Evolutionary conservation across 345 rosid species (phyloP).

Genomic region (Turnera subulata): DNA sequence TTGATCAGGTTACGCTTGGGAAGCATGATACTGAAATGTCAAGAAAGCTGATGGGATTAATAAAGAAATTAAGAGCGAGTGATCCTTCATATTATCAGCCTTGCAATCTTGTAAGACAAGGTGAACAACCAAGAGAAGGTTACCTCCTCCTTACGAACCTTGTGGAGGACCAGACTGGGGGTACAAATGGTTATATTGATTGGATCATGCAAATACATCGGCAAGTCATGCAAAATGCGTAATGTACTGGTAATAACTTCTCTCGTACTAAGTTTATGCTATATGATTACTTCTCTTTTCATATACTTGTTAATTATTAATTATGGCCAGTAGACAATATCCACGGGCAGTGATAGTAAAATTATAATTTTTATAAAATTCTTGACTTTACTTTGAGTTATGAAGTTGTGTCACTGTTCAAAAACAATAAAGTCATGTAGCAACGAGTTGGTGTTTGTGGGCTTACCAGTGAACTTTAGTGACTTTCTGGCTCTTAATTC

Average conservation of each 20-base stretch:
- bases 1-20: slow-evolving; percentile 55
- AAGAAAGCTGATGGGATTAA: slow-evolving; percentile 57
- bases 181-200: slow-evolving; percentile 68
- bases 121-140: slow-evolving; percentile 98
- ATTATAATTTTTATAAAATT: too few species aligned
- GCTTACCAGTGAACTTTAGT: too few species aligned
- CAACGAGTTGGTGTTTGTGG: too few species aligned
- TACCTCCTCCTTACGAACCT: slow-evolving; percentile 72
- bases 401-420: too few species aligned
- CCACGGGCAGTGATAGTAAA: neutral
- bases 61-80: slow-evolving; percentile 64
- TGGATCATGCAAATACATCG: slow-evolving; percentile 88
- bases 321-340: neutral
- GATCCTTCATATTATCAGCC: slow-evolving; percentile 73
- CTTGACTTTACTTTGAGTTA: neutral
- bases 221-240: slow-evolving; percentile 79
- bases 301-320: neutral
- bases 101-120: slow-evolving; percentile 83
- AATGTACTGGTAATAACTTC: slow-evolving; percentile 13
- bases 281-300: neutral
- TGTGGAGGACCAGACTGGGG: slow-evolving; percentile 77
- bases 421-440: too few species aligned
- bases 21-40: slow-evolving; percentile 78
- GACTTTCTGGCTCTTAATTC: too few species aligned
- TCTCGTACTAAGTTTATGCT: neutral